Conservation (phyloP, 129 eudicot species). For the Daucus carota region DH1_v3.0 NC_030382.2:43021501-43022000, state of each 20-base stretch:
- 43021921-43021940: background rate
- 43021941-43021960: background rate
- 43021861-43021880: background rate
- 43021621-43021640: slow-evolving; percentile 99
- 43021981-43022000: background rate
- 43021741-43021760: background rate
- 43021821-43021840: background rate
- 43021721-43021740: background rate
- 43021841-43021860: background rate
- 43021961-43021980: background rate
- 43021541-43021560: background rate
- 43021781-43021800: background rate
- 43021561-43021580: slow-evolving; percentile 1
- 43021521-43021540: background rate
- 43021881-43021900: background rate
- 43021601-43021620: slow-evolving; percentile 46
- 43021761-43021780: background rate
- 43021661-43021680: slow-evolving; percentile 99
- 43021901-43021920: background rate
- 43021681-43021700: slow-evolving; percentile 22
- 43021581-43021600: background rate
- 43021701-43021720: background rate
- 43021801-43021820: background rate
- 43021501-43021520: background rate
- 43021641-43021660: slow-evolving; percentile 83